Evolutionary conservation across 176 grass and related monocot genomes (phyloP).

Genomic region (Oryza rufipogon): DNA sequence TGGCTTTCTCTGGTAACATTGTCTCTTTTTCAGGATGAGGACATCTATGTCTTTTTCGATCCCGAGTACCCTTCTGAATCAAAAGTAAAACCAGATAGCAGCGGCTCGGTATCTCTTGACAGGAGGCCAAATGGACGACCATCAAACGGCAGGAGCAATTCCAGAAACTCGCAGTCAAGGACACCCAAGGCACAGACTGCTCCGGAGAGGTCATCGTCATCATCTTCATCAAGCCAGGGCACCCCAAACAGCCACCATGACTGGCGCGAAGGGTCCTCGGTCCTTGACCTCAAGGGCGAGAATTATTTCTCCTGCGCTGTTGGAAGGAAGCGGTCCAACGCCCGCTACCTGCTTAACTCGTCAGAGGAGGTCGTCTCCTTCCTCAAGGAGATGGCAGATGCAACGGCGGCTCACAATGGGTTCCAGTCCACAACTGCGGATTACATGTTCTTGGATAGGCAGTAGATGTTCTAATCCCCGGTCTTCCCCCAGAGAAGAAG

Average conservation of each 20-base stretch:
- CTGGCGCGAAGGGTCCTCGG: conserved; percentile 92
- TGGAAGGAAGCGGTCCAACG: conserved; percentile 84
- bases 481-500: conserved; percentile 19
- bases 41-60: conserved; percentile 98
- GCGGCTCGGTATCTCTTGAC: conserved; percentile 48
- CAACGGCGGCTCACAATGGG: conserved; percentile 8
- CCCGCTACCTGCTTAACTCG: conserved; percentile 79
- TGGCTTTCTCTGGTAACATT: conserved; percentile 13
- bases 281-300: conserved; percentile 95
- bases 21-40: conserved; percentile 75
- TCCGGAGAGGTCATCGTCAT: conserved; percentile 53
- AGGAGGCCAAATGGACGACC: conserved; percentile 55
- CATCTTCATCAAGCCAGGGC: conserved; percentile 49
- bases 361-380: conserved; percentile 88
- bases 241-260: conserved; percentile 50
- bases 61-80: conserved; percentile 89
- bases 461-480: conserved; percentile 36
- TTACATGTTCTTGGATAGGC: conserved; percentile 59
- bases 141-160: conserved; percentile 67
- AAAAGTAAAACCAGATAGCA: conserved; percentile 67
- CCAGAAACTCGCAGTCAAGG: conserved; percentile 60
- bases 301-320: conserved; percentile 99
- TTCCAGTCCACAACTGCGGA: conserved; percentile 34
- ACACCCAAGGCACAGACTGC: conserved; percentile 49
- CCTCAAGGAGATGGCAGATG: conserved; percentile 72